Evolutionary conservation across 108 stramenopile genomes (phyloP).

Genomic region (Nitzschia inconspicua): DNA sequence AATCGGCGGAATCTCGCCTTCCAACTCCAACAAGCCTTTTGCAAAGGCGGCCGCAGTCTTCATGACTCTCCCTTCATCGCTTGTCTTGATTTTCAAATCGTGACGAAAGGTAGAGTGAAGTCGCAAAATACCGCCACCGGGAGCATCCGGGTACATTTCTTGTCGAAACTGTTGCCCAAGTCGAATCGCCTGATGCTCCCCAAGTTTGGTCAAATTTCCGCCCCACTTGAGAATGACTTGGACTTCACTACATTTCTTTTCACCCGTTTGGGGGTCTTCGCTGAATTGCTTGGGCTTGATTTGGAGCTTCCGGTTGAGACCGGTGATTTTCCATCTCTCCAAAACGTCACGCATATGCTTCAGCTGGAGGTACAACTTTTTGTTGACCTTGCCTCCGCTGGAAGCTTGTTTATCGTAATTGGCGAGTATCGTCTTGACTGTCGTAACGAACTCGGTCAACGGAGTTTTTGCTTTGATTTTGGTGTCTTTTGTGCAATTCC

Average conservation of each 20-base stretch:
- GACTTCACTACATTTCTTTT: conserved; percentile 31
- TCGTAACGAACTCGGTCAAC: conserved; percentile 85
- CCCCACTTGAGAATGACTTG: conserved; percentile 99
- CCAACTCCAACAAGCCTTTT: conserved; percentile 94
- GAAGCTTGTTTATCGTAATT: conserved; percentile 24
- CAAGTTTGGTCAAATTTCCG: conserved; percentile 94
- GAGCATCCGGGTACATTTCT: conserved; percentile 86
- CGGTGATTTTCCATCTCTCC: conserved; percentile 90
- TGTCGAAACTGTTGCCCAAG: conserved; percentile 90
- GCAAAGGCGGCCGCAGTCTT: conserved; percentile 98
- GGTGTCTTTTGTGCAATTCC: conserved; percentile 80
- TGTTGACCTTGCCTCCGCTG: conserved; percentile 26
- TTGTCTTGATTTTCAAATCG: conserved; percentile 97
- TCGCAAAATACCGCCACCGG: conserved; percentile 91
- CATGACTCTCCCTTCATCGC: conserved; percentile 98
- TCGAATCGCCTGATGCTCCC: conserved; percentile 85
- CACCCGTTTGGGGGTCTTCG: conserved; percentile 43
- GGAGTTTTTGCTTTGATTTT: conserved; percentile 91
- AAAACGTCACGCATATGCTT: conserved; percentile 86
- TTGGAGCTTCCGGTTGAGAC: conserved; percentile 95
- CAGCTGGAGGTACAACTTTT: conserved; percentile 58
- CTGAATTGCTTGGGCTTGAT: conserved; percentile 91
- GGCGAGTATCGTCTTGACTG: conserved; percentile 66
- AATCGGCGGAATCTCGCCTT: conserved; percentile 98
- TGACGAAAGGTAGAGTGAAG: conserved; percentile 98